Evolutionary conservation across 2,329 filamentous ascomycete genomes (phyloP).

Genomic region (Biscogniauxia sp.): DNA sequence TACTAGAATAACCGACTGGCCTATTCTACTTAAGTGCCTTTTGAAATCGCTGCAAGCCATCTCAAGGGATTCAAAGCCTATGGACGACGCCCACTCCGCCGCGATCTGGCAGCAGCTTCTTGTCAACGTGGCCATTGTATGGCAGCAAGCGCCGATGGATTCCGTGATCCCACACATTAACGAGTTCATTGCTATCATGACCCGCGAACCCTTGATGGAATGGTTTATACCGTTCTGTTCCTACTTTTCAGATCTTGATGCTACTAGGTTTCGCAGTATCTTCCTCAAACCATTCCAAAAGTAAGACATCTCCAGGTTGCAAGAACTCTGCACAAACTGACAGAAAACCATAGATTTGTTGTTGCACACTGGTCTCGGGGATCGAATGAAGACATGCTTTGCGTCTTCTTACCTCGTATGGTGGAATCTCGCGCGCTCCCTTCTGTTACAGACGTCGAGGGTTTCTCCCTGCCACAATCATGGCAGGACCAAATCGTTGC

Average conservation of each 20-base stretch:
- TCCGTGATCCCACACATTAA: conserved; percentile 69
- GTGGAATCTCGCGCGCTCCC: conserved; percentile 55
- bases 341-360: conserved; percentile 62
- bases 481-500: conserved; percentile 73
- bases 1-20: conserved; percentile 71
- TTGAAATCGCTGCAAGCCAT: conserved; percentile 33
- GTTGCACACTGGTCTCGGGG: conserved; percentile 68
- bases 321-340: conserved; percentile 24
- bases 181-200: conserved; percentile 62
- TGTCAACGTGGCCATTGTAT: conserved; percentile 61
- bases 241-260: conserved; percentile 71
- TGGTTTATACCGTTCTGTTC: conserved; percentile 87
- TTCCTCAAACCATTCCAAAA: conserved; percentile 79
- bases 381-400: conserved; percentile 65
- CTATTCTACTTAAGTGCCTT: conserved; percentile 54
- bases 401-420: conserved; percentile 66
- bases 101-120: conserved; percentile 57
- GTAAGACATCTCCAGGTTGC: conserved; percentile 41
- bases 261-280: conserved; percentile 73
- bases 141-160: conserved; percentile 77
- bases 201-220: conserved; percentile 60
- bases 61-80: conserved; percentile 38
- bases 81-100: conserved; percentile 34
- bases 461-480: conserved; percentile 57
- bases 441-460: conserved; percentile 49